These are phyloP conservation scores for Leccinum ambiguum DNA, from an alignment of 1,284 basidiomycete species.

Conservation along the genomic window DNA sequence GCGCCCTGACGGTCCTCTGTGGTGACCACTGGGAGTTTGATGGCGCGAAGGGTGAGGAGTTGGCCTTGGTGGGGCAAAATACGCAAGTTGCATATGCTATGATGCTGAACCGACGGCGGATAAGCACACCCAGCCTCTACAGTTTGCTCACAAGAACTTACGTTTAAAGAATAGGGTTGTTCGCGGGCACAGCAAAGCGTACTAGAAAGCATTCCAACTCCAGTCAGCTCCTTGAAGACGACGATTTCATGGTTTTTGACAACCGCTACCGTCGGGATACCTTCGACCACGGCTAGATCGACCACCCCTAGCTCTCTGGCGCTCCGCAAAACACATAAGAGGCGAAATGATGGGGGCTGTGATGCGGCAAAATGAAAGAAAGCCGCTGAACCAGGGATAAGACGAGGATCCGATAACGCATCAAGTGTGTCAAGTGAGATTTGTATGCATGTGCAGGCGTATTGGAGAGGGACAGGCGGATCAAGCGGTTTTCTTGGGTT, in stretches of 20 bases:
- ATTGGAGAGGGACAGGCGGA: slow-evolving; percentile 46
- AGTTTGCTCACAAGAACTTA: slow-evolving; percentile 9
- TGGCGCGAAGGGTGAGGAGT: slow-evolving; percentile 54
- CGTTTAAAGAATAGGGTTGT: slow-evolving; percentile 17
- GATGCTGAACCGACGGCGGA: slow-evolving; percentile 30
- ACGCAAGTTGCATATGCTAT: slow-evolving; percentile 51
- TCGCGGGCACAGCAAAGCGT: slow-evolving; percentile 32
- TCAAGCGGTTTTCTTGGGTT: slow-evolving; percentile 47
- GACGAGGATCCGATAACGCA: slow-evolving; percentile 45
- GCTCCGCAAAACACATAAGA: slow-evolving; percentile 41
- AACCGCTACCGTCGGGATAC: slow-evolving; percentile 44
- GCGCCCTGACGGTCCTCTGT: slow-evolving; percentile 25
- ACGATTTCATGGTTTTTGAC: slow-evolving; percentile 45
- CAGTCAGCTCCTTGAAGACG: slow-evolving; percentile 46
- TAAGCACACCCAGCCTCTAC: slow-evolving; percentile 17
- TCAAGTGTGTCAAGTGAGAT: slow-evolving; percentile 52
- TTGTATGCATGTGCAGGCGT: slow-evolving; percentile 50
- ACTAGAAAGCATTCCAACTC: slow-evolving; percentile 23
- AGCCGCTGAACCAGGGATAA: slow-evolving; percentile 40
- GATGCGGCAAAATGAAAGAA: slow-evolving; percentile 37
- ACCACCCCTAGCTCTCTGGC: slow-evolving; percentile 40
- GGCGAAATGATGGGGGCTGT: slow-evolving; percentile 42
- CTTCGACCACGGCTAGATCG: slow-evolving; percentile 46
- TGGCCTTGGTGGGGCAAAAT: slow-evolving; percentile 55
- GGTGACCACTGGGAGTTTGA: slow-evolving; percentile 27